Percentiles rank a stretch among this genome's conserved stretches.
These are phyloP conservation scores for Arabidopsis arenosa DNA, from an alignment of 345 rosid species.

Conservation along the genomic window DNA sequence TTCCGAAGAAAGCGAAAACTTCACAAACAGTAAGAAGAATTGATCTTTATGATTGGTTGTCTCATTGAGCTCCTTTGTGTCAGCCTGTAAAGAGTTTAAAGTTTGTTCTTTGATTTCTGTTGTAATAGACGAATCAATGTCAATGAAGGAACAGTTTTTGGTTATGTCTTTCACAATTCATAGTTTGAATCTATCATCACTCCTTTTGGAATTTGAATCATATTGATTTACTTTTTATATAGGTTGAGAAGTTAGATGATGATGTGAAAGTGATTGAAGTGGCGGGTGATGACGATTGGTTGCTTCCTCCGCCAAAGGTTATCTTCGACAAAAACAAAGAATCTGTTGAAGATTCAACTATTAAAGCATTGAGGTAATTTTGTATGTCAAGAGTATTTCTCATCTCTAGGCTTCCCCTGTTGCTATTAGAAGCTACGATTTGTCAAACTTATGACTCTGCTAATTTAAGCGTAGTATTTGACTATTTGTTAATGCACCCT, in stretches of 20 bases:
- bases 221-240: not conserved
- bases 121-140: not conserved
- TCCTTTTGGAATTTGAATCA: not conserved
- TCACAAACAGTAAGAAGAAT: slow-evolving; percentile 24
- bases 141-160: not conserved
- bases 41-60: slow-evolving; percentile 10
- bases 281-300: slow-evolving; percentile 71
- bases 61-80: slow-evolving; percentile 1
- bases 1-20: slow-evolving; percentile 28
- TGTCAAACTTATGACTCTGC: not conserved
- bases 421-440: not conserved
- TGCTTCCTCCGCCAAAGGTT: slow-evolving; percentile 69
- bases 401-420: slow-evolving; percentile 1
- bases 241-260: slow-evolving; percentile 44
- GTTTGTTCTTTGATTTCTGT: slow-evolving; percentile 13
- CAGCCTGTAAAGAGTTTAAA: not conserved
- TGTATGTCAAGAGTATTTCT: not conserved
- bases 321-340: slow-evolving; percentile 32
- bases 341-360: slow-evolving; percentile 59
- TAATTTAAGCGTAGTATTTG: not conserved
- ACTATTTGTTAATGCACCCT: not conserved
- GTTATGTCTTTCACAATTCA: not conserved
- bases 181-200: not conserved
- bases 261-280: slow-evolving; percentile 48
- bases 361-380: slow-evolving; percentile 69